Conservation (phyloP, 768 basidiomycete genomes). For the Pulveroboletus sp. region DNA sequence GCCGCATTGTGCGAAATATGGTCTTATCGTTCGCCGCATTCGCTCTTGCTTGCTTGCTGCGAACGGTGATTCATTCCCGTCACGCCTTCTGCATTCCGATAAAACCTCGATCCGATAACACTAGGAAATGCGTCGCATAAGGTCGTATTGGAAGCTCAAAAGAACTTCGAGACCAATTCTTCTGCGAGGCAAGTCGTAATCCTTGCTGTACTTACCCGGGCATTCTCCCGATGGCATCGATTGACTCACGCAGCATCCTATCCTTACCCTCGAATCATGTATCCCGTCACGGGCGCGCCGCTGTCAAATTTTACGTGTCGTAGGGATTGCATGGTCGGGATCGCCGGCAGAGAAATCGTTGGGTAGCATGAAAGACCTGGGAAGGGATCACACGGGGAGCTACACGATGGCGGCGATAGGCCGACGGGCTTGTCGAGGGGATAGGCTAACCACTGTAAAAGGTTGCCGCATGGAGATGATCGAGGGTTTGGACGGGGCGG, state of each 20-base stretch:
- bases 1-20: constrained; percentile 6
- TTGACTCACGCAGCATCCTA: constrained; percentile 19
- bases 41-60: constrained; percentile 24
- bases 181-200: constrained; percentile 17
- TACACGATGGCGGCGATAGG: constrained; percentile 28
- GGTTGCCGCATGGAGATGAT: constrained; percentile 18
- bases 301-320: constrained; percentile 32
- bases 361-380: constrained; percentile 6
- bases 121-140: constrained; percentile 8
- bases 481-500: constrained; percentile 8
- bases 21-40: constrained; percentile 11
- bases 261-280: constrained; percentile 29
- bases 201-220: constrained; percentile 6
- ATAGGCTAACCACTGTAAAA: constrained; percentile 16
- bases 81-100: constrained; percentile 14
- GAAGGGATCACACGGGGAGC: constrained; percentile 17
- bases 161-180: constrained; percentile 12
- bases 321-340: constrained; percentile 7
- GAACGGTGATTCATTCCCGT: constrained; percentile 25
- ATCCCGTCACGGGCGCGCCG: constrained; percentile 17
- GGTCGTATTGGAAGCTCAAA: constrained; percentile 18
- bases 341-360: constrained; percentile 11
- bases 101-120: constrained; percentile 20
- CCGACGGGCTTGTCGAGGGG: constrained; percentile 5
- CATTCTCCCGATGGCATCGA: constrained; percentile 32